Evolutionary conservation across 495 filamentous ascomycete species (phyloP).

Genomic region (Glarea lozoyensis): DNA sequence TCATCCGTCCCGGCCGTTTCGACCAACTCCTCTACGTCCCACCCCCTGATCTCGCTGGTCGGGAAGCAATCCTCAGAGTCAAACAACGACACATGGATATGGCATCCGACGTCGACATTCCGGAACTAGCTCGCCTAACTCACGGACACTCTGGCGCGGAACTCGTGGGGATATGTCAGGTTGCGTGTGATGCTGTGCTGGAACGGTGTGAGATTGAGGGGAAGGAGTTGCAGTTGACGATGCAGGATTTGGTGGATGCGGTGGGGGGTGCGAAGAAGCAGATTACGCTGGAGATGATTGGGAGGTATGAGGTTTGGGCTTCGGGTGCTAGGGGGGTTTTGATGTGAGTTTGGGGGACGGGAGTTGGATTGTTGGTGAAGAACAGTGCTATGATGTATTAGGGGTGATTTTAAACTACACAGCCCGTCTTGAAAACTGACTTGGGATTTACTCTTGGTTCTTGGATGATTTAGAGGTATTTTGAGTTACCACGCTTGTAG

Average conservation of each 20-base stretch:
- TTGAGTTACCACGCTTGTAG: no score
- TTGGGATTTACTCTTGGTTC: no score
- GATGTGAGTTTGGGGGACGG: background rate
- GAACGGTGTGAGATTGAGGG: conserved; percentile 40
- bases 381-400: no score
- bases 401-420: no score
- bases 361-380: no score
- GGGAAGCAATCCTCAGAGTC: conserved; percentile 69
- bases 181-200: conserved; percentile 51
- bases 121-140: conserved; percentile 54
- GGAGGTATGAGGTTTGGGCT: conserved; percentile 59
- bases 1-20: conserved; percentile 82
- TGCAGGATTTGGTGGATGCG: conserved; percentile 56
- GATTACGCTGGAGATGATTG: conserved; percentile 57
- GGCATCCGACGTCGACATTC: conserved; percentile 56
- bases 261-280: conserved; percentile 53
- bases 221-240: conserved; percentile 40
- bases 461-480: no score
- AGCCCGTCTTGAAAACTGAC: no score
- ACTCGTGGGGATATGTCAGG: conserved; percentile 70
- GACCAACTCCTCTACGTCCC: conserved; percentile 88
- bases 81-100: conserved; percentile 51
- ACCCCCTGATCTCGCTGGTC: conserved; percentile 65
- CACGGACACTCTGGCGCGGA: conserved; percentile 88
- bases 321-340: conserved; percentile 21